Conservation (phyloP, 2,329 filamentous ascomycete species). For the Aspergillus piperis region DNA sequence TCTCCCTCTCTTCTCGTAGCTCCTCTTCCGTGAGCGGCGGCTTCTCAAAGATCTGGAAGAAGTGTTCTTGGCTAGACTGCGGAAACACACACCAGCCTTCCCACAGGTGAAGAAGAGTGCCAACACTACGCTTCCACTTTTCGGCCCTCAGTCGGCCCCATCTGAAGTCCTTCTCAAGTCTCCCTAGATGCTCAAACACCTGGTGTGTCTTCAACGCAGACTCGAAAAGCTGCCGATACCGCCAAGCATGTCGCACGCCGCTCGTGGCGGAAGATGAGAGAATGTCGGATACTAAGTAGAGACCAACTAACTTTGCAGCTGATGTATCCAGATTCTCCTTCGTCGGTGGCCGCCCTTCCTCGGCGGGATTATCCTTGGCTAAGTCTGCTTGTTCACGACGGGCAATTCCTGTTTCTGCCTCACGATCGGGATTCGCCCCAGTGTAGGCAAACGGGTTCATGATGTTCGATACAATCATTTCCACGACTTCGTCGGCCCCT, state of each 20-base stretch:
- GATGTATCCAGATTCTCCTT: conserved; percentile 64
- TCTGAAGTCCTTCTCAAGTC: conserved; percentile 67
- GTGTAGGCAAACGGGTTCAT: conserved; percentile 73
- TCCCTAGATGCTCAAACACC: conserved; percentile 74
- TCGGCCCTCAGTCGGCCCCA: conserved; percentile 83
- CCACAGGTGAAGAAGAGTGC: conserved; percentile 69
- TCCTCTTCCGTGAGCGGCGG: conserved; percentile 60
- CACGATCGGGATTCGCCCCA: conserved; percentile 63
- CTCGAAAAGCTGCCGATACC: conserved; percentile 80
- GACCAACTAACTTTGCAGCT: conserved; percentile 71
- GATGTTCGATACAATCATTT: conserved; percentile 81
- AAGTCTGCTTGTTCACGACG: conserved; percentile 36
- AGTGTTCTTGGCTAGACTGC: conserved; percentile 69
- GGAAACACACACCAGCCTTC: conserved; percentile 68
- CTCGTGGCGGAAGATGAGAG: conserved; percentile 74
- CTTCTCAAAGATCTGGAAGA: conserved; percentile 70
- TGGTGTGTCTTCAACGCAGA: conserved; percentile 65
- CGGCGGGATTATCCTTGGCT: conserved; percentile 39
- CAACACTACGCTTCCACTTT: conserved; percentile 79
- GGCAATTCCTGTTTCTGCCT: conserved; percentile 31
- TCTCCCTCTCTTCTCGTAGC: conserved; percentile 46
- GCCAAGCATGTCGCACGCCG: conserved; percentile 80
- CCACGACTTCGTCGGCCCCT: conserved; percentile 88
- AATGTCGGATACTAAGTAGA: conserved; percentile 81
- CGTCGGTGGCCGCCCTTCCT: conserved; percentile 34